Evolutionary conservation across 306 rosid genomes (phyloP), one percentile per base, ranked within the genome.

Genomic region (Datisca glomerata): DNA sequence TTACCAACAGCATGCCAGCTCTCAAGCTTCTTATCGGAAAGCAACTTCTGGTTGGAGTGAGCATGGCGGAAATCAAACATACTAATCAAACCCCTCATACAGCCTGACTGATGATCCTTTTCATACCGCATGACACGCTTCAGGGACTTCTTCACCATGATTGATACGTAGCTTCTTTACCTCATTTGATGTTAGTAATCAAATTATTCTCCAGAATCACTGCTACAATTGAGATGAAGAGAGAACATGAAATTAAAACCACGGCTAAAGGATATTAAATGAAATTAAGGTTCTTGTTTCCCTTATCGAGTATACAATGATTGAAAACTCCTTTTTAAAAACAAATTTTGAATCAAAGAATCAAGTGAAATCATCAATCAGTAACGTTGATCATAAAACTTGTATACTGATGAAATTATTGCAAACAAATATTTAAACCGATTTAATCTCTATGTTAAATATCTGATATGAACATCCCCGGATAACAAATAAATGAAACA

Each of bases 71-170:
- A 84, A 72, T 91, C 96, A 52, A 91, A 69, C 51, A 91, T 78
- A 48, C 84, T 80, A 27, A 91, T 91, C 57, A 91, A 78, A n/a
- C 98, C 92, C 96, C 92, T 80, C 92, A 91, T 91, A 52, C 98
- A 91, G 36, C 98, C 96, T 3, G 79, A 73, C 47, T 85, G 91
- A n/a, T n/a, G n/a, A 73, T 84, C 92, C 70, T 69, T 84, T 73
- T 78, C 94, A 62, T 68, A 75, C 55, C 74, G 79, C 47, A 75
- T 51, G 22, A 68, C 4, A 45, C 83, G 84, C 57, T 75, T 91
- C 47, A 70, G 78, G 24, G 98, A 80, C 56, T 64, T 73, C 71
- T 81, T 91, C 33, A 81, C 80, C 98, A 85, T 85, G 12, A 38
- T 19, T 36, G 60, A 47, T 20, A 18, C 54, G n/a, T n/a, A n/a